A percentile compares a stretch with the other conserved stretches of the same genome.
phyloP scores from a whole-genome alignment of 2,329 filamentous ascomycete genomes.

The Podosphaera xanthii region DNA sequence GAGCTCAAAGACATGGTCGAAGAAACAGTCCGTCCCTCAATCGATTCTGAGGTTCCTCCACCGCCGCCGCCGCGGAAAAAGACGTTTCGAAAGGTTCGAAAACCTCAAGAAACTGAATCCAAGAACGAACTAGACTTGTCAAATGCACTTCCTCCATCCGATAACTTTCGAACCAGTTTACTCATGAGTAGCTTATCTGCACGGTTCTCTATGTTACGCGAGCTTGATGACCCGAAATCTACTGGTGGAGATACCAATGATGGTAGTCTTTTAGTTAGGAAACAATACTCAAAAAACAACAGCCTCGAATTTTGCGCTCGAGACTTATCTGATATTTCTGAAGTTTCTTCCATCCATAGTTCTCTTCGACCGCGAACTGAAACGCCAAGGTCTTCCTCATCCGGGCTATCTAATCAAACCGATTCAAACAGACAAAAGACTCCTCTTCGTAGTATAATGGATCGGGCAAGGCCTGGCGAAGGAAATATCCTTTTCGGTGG shows the following conservation, averaged over 20 bases:
- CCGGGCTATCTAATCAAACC: constrained; percentile 37
- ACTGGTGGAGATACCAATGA: constrained; percentile 86
- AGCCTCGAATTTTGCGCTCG: constrained; percentile 28
- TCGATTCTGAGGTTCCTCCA: constrained; percentile 26
- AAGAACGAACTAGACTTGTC: constrained; percentile 47
- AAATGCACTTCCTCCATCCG: constrained; percentile 51
- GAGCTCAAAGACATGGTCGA: constrained; percentile 36
- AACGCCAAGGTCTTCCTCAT: constrained; percentile 33
- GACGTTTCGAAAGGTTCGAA: constrained; percentile 33
- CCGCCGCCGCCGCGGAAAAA: constrained; percentile 12
- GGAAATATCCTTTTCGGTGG: constrained; percentile 89
- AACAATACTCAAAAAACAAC: constrained; percentile 57
- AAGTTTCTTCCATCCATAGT: constrained; percentile 60
- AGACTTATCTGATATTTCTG: constrained; percentile 62
- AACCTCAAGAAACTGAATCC: constrained; percentile 25
- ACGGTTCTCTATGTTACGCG: constrained; percentile 86
- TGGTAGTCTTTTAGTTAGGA: constrained; percentile 67
- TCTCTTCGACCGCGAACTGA: constrained; percentile 35
- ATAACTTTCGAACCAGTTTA: constrained; percentile 87
- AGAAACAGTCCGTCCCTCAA: constrained; percentile 23
- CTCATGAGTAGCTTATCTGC: constrained; percentile 89
- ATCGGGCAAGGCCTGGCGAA: constrained; percentile 56
- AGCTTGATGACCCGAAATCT: constrained; percentile 78
- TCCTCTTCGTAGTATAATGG: constrained; percentile 53
- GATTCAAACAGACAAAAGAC: constrained; percentile 43